phyloP scores from a whole-genome alignment of 2,329 filamentous ascomycete genomes.

The Malbranchea zuffiana region DNA sequence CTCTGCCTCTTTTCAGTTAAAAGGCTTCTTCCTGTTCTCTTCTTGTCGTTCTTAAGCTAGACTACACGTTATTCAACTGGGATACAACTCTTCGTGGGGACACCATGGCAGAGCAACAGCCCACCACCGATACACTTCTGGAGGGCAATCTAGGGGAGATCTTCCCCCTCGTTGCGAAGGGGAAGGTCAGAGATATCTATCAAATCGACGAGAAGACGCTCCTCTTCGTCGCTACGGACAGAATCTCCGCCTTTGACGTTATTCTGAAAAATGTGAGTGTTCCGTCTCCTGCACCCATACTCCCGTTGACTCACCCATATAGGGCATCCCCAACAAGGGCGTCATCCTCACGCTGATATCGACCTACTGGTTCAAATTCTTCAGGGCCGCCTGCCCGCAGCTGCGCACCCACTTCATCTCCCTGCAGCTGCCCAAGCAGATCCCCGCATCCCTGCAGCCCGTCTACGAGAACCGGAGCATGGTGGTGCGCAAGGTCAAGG shows the following conservation, averaged over 20 bases:
- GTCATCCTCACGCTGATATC: slow-evolving; percentile 57
- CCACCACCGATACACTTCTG: slow-evolving; percentile 20
- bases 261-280: slow-evolving; percentile 61
- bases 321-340: slow-evolving; percentile 60
- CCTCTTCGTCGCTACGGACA: slow-evolving; percentile 76
- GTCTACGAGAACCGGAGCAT: slow-evolving; percentile 58
- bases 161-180: slow-evolving; percentile 45
- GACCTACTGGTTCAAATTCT: slow-evolving; percentile 56
- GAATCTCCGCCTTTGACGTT: slow-evolving; percentile 92
- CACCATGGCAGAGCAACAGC: neutral
- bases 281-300: slow-evolving; percentile 28
- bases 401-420: slow-evolving; percentile 55
- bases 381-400: slow-evolving; percentile 45
- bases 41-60: neutral
- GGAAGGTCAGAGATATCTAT: slow-evolving; percentile 77
- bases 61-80: neutral
- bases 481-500: slow-evolving; percentile 61
- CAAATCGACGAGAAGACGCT: slow-evolving; percentile 58
- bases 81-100: neutral
- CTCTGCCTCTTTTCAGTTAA: too few relatives aligned
- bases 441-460: slow-evolving; percentile 39
- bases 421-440: slow-evolving; percentile 43
- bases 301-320: slow-evolving; percentile 3
- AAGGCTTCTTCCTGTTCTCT: neutral
- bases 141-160: slow-evolving; percentile 34